These are phyloP conservation scores for Cladobotryum mycophilum DNA, from an alignment of 2,329 filamentous ascomycete species.

Conservation along the genomic window DNA sequence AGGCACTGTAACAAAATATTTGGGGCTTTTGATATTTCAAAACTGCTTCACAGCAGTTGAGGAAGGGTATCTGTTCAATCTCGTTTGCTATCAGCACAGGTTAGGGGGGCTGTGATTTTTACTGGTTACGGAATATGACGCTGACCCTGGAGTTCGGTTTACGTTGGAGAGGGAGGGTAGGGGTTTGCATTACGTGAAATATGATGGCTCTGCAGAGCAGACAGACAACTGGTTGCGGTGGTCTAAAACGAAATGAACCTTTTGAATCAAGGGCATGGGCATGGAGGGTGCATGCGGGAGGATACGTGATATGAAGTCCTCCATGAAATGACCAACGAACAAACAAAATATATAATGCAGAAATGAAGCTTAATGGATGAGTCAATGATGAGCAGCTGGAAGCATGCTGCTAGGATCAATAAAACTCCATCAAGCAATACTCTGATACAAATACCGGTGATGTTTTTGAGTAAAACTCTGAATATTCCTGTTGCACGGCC, in stretches of 20 bases:
- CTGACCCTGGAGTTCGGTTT: slow-evolving; percentile 20
- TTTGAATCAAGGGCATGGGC: slow-evolving; percentile 4
- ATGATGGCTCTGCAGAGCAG: slow-evolving; percentile 7
- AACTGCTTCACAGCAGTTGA: neutral
- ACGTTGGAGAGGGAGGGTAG: slow-evolving; percentile 9
- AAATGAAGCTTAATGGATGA: slow-evolving; percentile 2
- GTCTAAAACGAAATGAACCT: slow-evolving; percentile 4
- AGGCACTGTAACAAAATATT: slow-evolving; percentile 25
- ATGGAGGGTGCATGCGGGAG: slow-evolving; percentile 5
- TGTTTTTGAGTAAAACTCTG: too few species aligned
- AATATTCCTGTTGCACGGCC: too few species aligned
- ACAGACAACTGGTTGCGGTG: neutral
- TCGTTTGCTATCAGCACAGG: slow-evolving; percentile 12
- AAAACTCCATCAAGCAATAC: too few species aligned
- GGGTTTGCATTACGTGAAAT: slow-evolving; percentile 14
- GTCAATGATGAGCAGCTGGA: neutral
- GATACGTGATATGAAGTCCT: slow-evolving; percentile 2
- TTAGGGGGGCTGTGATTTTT: slow-evolving; percentile 12
- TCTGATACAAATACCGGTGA: too few species aligned
- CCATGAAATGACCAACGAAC: neutral
- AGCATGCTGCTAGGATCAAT: too few species aligned
- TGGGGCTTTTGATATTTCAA: slow-evolving; percentile 10
- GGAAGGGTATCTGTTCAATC: slow-evolving; percentile 1
- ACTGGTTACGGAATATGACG: slow-evolving; percentile 9
- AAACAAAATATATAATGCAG: neutral